phyloP scores from a whole-genome alignment of 2,329 filamentous ascomycete genomes.

The Thyridium curvatum region DNA sequence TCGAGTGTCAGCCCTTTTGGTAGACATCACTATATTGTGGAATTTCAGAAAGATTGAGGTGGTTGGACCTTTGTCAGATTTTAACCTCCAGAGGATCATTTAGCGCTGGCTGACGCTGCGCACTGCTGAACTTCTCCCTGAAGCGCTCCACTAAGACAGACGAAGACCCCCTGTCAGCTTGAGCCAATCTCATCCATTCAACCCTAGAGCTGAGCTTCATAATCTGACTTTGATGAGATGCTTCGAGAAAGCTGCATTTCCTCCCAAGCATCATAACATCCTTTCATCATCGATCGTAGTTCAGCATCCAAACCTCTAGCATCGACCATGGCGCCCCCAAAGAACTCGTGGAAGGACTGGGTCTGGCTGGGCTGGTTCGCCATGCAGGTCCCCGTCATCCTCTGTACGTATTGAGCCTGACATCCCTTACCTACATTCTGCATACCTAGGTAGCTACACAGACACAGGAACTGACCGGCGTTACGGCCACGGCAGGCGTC shows the following conservation, averaged over 20 bases:
- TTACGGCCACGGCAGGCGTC: slow-evolving; percentile 35
- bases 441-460: no score
- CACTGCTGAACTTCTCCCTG: slow-evolving; percentile 4
- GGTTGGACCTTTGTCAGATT: neutral
- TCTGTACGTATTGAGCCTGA: slow-evolving; percentile 16
- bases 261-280: no score
- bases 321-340: slow-evolving; percentile 2
- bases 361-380: slow-evolving; percentile 25
- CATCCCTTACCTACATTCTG: no score
- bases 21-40: neutral
- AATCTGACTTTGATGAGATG: no score
- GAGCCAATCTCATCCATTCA: no score
- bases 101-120: neutral
- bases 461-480: neutral
- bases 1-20: neutral
- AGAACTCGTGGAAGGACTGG: slow-evolving; percentile 14
- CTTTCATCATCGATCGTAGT: no score
- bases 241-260: no score
- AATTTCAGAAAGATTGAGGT: neutral
- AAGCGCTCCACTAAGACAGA: no score
- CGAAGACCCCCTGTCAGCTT: no score
- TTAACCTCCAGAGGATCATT: neutral
- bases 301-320: no score
- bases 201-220: no score
- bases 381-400: slow-evolving; percentile 21